Percentiles rank a stretch among this genome's conserved stretches.
phyloP scores from a whole-genome alignment of 2,329 filamentous ascomycete genomes.

The Scorias spongiosa region DNA sequence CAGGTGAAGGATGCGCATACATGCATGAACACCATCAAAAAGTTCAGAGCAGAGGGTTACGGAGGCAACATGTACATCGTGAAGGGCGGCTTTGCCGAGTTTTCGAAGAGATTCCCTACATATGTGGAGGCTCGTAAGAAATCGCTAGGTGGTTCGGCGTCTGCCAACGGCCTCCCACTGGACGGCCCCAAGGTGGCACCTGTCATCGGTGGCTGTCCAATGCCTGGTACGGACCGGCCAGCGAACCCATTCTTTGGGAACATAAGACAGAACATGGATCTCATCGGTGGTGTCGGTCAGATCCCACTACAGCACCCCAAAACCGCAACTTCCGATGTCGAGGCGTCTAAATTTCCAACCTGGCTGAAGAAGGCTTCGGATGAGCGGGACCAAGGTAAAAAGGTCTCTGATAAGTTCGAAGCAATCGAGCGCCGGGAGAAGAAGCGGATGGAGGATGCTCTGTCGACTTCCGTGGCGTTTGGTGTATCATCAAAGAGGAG shows the following conservation, averaged over 20 bases:
- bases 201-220: constrained; percentile 76
- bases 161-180: constrained; percentile 29
- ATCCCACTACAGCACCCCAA: constrained; percentile 45
- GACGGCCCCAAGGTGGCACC: constrained; percentile 46
- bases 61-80: constrained; percentile 58
- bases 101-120: constrained; percentile 50
- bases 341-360: constrained; percentile 44
- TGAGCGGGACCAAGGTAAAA: constrained; percentile 56
- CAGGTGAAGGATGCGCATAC: constrained; percentile 67
- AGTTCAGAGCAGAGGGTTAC: constrained; percentile 78
- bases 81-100: constrained; percentile 65
- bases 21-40: constrained; percentile 78
- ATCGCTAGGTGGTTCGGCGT: constrained; percentile 1
- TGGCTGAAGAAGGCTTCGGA: constrained; percentile 64
- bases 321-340: constrained; percentile 29
- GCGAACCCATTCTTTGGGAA: constrained; percentile 89
- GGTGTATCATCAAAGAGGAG: constrained; percentile 22
- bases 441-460: constrained; percentile 76
- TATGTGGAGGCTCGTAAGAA: constrained; percentile 38
- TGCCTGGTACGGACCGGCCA: constrained; percentile 54
- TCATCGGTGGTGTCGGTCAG: constrained; percentile 85
- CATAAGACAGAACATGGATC: constrained; percentile 90
- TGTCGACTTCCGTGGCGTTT: constrained; percentile 46
- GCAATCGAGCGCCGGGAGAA: constrained; percentile 74
- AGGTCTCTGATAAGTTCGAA: constrained; percentile 69